Base-by-base conservation (phyloP, 345 rosid species). In the Eucalyptus cloeziana region DNA sequence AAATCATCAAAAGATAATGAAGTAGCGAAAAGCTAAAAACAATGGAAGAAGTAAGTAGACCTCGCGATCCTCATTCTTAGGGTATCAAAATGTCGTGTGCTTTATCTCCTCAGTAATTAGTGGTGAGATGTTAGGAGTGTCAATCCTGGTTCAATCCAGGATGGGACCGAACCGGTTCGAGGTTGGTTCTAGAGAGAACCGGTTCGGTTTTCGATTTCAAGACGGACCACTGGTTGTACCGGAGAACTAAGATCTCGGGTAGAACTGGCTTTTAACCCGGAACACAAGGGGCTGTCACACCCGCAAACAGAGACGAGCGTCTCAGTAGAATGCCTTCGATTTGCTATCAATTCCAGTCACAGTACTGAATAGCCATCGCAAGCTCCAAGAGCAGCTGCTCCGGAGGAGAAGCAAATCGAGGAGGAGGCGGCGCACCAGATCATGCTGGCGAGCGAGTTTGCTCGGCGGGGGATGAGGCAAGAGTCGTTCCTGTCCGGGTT, bases 401-500 rank as follows among this genome's bases (percentile, higher is more conserved):
- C 14, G 15, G 67, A 60, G 0, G 56, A 51, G 22, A 51, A 11
- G 62, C 62, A 24, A 56, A 4, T 56, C 62, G 21, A 51, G 56
- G 67, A 27, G 67, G 6, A 27, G 4, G 15, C 7, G 16, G n/a
- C n/a, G 67, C 67, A 1, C 67, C n/a, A 3, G 33, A 27, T 60
- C 69, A 27, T 12, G 31, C 31, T 0, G 69, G n/a, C 69, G 1
- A 60, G 69, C 7, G n/a, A 60, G 69, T 60, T 60, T 27, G 67
- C 31, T 5, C 31, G 15, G 14, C 30, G 30, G 64, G 27, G 5
- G 93, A 94, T 30, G 96, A 94, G 51, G 94, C 96, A 5, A 5
- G 92, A 92, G 62, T 93, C 93, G 33, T 93, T 92, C 86, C 94
- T 92, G 71, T 49, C 80, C 40, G 97, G 96, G 88, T 93, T n/a